Evolutionary conservation across 257 asterid genomes (phyloP).

Genomic region (Scutellaria galericulata): DNA sequence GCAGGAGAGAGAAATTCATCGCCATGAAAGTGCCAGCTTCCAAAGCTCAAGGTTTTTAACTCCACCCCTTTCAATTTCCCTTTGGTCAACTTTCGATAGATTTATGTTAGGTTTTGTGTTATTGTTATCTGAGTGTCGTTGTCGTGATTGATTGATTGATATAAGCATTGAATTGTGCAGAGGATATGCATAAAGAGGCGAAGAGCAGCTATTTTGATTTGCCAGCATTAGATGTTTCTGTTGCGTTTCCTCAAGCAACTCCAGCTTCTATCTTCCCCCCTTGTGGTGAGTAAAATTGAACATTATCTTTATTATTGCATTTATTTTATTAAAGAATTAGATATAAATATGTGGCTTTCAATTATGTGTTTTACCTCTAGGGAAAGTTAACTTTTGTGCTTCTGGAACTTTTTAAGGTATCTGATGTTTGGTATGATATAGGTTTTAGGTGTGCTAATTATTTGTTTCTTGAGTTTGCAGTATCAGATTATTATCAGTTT

Average conservation of each 20-base stretch:
- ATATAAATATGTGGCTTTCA: background rate
- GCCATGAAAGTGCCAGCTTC: constrained; percentile 59
- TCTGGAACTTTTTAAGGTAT: background rate
- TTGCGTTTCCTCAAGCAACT: constrained; percentile 97
- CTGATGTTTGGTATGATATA: background rate
- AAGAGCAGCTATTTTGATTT: constrained; percentile 70
- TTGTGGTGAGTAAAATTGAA: constrained; percentile 50
- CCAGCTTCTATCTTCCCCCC: constrained; percentile 92
- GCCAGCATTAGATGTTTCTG: constrained; percentile 82
- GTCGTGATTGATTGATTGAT: constrained; percentile 25
- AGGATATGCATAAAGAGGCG: constrained; percentile 52
- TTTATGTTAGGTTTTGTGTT: background rate
- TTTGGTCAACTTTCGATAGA: background rate
- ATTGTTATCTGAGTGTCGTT: background rate
- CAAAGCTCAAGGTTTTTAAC: constrained; percentile 55
- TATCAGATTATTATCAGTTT: constrained; percentile 85
- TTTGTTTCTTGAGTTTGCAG: constrained; percentile 48
- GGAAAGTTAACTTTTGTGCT: constrained; percentile 5
- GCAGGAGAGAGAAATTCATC: constrained; percentile 14
- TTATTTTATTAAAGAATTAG: background rate
- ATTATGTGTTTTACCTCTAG: background rate
- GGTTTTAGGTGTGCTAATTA: constrained; percentile 23
- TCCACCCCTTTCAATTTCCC: background rate
- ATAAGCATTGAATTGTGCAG: constrained; percentile 44
- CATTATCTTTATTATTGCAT: constrained; percentile 15